These are phyloP conservation scores for Cubamyces lactineus DNA, from an alignment of 768 basidiomycete genomes.

Conservation along the genomic window DNA sequence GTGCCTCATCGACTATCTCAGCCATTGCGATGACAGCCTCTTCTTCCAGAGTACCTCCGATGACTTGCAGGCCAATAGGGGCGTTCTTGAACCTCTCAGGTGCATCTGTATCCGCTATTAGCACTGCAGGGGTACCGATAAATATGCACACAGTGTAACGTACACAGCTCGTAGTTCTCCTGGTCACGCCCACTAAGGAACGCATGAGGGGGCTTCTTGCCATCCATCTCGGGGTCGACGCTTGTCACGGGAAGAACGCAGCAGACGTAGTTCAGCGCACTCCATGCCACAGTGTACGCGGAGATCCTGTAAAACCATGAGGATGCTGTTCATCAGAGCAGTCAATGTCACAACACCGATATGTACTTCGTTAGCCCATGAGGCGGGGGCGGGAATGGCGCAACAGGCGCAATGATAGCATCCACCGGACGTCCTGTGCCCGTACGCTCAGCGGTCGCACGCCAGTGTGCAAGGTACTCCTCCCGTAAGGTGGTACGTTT, in stretches of 20 bases:
- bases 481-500: constrained; percentile 51
- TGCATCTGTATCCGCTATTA: constrained; percentile 43
- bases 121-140: too few species aligned
- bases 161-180: constrained; percentile 56
- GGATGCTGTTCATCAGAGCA: neutral
- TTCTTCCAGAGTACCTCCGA: constrained; percentile 73
- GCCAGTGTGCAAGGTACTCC: constrained; percentile 66
- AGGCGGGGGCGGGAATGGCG: constrained; percentile 62
- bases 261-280: constrained; percentile 66
- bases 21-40: constrained; percentile 73
- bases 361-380: constrained; percentile 62
- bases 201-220: constrained; percentile 44
- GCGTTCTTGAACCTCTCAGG: constrained; percentile 58
- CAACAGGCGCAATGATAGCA: constrained; percentile 69
- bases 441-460: constrained; percentile 51
- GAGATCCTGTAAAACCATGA: constrained; percentile 39
- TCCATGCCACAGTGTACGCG: constrained; percentile 67
- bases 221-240: constrained; percentile 59
- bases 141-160: constrained; percentile 27
- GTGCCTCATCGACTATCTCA: constrained; percentile 62
- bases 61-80: constrained; percentile 66
- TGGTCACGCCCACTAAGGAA: constrained; percentile 56
- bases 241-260: constrained; percentile 65
- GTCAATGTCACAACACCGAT: neutral
- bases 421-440: constrained; percentile 77